Evolutionary conservation across 2,329 filamentous ascomycete genomes (phyloP), one percentile per base, ranked within the genome.

Genomic region (Talaromyces sp.): DNA sequence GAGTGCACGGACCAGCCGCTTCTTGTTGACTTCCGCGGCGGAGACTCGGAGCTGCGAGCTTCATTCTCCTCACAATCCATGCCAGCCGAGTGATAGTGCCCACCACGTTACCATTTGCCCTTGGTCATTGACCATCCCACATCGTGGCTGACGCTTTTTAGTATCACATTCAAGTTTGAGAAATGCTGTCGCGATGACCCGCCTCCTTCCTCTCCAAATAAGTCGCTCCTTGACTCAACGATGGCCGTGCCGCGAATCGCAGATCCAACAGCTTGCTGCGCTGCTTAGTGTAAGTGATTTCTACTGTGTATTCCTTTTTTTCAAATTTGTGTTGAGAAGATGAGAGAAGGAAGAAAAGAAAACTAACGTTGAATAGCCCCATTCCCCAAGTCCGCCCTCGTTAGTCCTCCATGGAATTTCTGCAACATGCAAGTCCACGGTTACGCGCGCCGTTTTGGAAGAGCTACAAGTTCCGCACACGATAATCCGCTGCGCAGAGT

Each of bases 361-460:
- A 11, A 51, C 19, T 60, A 25, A 63, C 44, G 2, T 4, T 9
- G 30, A 27, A 55, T n/a, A 78, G 76, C 69, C 71, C 49, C 42
- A 61, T 17, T 65, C 88, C n/a, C 88, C 90, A 32, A 88, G 85
- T 61, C 90, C 89, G 61, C 81, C 86, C 11, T 90, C 90, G 63
- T 74, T 97, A 11, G 86, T 97, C 25, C 75, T 96, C 55, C 88
- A 98, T 73, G 95, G 95, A 57, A 85, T 92, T 32, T 88, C 93
- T 69, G 89, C 92, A 2, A 96, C 93, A 0, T 93, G 92, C 47
- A 98, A 98, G 78, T 91, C 87, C 33, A 84, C 85, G 55, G 83
- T 96, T 57, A 81, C 88, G 3, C 80, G 81, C 61, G 81, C 82
- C 3, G 82, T 92, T 17, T 82, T 96, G 19, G 82, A 81, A 11